These are phyloP conservation scores for Auricularia sp. DNA, from an alignment of 768 basidiomycete genomes.

Conservation along the genomic window DNA sequence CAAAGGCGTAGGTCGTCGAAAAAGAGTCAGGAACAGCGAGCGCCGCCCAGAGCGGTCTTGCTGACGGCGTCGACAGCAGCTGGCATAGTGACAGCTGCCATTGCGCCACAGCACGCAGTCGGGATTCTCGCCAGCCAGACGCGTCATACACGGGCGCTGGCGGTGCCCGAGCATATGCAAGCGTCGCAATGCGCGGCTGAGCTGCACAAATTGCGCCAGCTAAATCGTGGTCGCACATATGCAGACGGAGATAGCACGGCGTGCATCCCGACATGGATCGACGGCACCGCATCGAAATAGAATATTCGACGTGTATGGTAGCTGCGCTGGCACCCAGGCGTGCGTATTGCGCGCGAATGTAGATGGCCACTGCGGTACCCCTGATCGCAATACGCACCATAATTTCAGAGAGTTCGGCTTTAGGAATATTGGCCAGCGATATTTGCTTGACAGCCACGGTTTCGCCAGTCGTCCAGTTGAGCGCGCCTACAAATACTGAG, in stretches of 20 bases:
- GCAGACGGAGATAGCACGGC: not conserved
- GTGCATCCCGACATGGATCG: no score
- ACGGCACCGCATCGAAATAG: not conserved
- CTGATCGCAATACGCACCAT: slow-evolving; percentile 48
- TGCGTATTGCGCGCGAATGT: not conserved
- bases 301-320: not conserved
- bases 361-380: not conserved
- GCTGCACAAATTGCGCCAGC: no score
- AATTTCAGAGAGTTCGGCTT: slow-evolving; percentile 89
- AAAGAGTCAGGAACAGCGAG: no score
- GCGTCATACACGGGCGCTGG: no score
- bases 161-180: no score
- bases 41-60: no score
- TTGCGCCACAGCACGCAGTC: no score
- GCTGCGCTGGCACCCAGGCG: not conserved
- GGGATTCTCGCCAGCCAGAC: no score
- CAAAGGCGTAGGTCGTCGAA: no score
- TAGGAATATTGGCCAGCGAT: slow-evolving; percentile 85
- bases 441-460: slow-evolving; percentile 99
- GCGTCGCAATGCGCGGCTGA: no score
- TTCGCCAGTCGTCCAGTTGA: slow-evolving; percentile 96
- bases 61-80: no score
- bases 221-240: slow-evolving; percentile 11
- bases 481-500: slow-evolving; percentile 44
- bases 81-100: no score